Conservation (phyloP, 2,329 filamentous ascomycete genomes). For the Apiospora malaysiana region DNA sequence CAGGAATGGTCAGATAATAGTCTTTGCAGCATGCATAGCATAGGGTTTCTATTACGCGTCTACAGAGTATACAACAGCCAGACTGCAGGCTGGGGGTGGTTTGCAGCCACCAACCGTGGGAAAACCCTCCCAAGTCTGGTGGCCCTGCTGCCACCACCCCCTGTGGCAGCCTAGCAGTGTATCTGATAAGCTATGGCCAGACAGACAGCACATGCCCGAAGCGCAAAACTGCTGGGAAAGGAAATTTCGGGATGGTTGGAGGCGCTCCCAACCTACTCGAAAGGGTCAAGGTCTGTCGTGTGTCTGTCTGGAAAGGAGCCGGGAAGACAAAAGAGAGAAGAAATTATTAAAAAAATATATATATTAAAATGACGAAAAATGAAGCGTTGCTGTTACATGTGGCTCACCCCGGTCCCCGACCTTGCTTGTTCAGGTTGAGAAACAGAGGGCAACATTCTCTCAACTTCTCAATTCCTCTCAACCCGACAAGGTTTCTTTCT, state of each 20-base stretch:
- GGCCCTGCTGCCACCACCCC: neutral
- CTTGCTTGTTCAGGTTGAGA: slow-evolving; percentile 4
- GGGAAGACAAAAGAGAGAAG: neutral
- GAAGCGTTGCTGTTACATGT: neutral
- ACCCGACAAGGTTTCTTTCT: neutral
- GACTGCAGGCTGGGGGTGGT: neutral
- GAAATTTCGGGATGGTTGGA: slow-evolving; percentile 17
- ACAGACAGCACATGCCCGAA: neutral
- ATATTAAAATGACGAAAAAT: neutral
- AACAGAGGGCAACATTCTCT: neutral
- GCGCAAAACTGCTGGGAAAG: neutral
- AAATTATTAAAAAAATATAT: neutral
- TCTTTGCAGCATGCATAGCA: neutral
- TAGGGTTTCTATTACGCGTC: neutral
- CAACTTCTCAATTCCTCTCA: slow-evolving; percentile 16
- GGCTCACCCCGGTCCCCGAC: neutral
- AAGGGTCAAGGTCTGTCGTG: neutral
- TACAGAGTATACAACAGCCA: neutral
- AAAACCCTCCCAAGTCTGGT: neutral
- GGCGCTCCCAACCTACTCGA: slow-evolving; percentile 7
- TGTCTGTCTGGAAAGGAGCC: neutral
- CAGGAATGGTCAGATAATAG: neutral
- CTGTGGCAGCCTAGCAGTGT: neutral
- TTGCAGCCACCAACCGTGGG: slow-evolving; percentile 3
- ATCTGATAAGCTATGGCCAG: neutral